These are phyloP conservation scores for Clitopilus passeckerianus DNA, from an alignment of 768 basidiomycete genomes.

Conservation along the genomic window DNA sequence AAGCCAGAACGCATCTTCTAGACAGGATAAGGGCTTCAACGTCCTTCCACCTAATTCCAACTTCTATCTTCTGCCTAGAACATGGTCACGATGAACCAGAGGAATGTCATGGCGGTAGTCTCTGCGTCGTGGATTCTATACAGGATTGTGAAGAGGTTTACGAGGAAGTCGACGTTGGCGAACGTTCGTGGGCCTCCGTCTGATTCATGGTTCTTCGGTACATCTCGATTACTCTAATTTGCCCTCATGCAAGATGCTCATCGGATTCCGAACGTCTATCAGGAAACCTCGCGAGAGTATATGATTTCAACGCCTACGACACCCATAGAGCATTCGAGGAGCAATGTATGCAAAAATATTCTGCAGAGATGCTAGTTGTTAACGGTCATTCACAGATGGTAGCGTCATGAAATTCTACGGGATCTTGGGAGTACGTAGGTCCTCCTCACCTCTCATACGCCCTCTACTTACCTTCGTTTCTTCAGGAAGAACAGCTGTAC, in stretches of 20 bases:
- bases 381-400: constrained; percentile 18
- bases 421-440: constrained; percentile 24
- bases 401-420: constrained; percentile 25
- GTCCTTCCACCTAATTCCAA: too few relatives aligned
- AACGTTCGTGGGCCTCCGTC: not conserved
- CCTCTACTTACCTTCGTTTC: not conserved
- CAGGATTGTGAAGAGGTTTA: not conserved
- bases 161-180: not conserved
- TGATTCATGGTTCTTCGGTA: not conserved
- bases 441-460: constrained; percentile 1
- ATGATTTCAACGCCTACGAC: constrained; percentile 2
- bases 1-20: too few relatives aligned
- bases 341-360: not conserved
- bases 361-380: not conserved
- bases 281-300: constrained; percentile 2
- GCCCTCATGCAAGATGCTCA: not conserved
- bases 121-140: not conserved
- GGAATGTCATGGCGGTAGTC: not conserved
- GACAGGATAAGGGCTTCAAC: too few relatives aligned
- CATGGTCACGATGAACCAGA: not conserved
- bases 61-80: too few relatives aligned
- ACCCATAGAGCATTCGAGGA: not conserved
- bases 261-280: not conserved
- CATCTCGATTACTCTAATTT: too few relatives aligned
- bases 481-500: constrained; percentile 27